Evolutionary conservation across 2,329 filamentous ascomycete genomes (phyloP).

Genomic region (Penicillium sp.): DNA sequence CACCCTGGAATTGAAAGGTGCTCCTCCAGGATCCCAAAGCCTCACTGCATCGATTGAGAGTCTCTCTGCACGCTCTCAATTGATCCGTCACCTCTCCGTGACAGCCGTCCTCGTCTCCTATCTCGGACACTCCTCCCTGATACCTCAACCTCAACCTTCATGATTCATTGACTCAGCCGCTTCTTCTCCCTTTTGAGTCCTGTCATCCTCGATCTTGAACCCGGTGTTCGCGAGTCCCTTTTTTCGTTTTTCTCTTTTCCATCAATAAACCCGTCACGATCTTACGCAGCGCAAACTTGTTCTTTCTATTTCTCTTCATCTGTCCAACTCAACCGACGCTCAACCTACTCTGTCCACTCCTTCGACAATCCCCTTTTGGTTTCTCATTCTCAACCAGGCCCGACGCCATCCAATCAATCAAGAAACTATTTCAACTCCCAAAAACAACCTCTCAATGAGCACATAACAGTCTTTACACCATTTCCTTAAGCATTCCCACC

Average conservation of each 20-base stretch:
- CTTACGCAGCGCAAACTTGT: constrained; percentile 34
- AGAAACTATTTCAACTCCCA: constrained; percentile 29
- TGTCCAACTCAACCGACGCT: constrained; percentile 8
- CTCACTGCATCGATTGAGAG: not conserved
- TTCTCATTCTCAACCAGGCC: constrained; percentile 4
- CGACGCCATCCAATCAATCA: constrained; percentile 9
- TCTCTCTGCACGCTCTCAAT: constrained; percentile 3
- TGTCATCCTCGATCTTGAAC: constrained; percentile 26
- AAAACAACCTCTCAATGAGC: constrained; percentile 31
- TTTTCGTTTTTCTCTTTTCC: constrained; percentile 20
- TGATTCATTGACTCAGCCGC: constrained; percentile 25
- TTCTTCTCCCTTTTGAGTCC: constrained; percentile 24
- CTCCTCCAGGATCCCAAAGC: constrained; percentile 19
- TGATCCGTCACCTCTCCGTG: not conserved
- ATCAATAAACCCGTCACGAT: constrained; percentile 29
- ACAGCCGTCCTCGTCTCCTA: not conserved
- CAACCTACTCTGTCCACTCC: constrained; percentile 2
- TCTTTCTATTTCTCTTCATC: constrained; percentile 10
- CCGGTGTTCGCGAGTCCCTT: constrained; percentile 33
- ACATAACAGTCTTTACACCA: constrained; percentile 36
- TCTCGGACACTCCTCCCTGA: not conserved
- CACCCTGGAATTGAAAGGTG: constrained; percentile 17
- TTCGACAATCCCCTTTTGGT: constrained; percentile 13
- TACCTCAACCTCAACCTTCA: constrained; percentile 11
- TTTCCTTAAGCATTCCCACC: constrained; percentile 30